Percentiles rank a stretch among this genome's conserved stretches.
These are phyloP conservation scores for Tricholoma bakamatsutake DNA, from an alignment of 768 basidiomycete genomes.

Conservation along the genomic window DNA sequence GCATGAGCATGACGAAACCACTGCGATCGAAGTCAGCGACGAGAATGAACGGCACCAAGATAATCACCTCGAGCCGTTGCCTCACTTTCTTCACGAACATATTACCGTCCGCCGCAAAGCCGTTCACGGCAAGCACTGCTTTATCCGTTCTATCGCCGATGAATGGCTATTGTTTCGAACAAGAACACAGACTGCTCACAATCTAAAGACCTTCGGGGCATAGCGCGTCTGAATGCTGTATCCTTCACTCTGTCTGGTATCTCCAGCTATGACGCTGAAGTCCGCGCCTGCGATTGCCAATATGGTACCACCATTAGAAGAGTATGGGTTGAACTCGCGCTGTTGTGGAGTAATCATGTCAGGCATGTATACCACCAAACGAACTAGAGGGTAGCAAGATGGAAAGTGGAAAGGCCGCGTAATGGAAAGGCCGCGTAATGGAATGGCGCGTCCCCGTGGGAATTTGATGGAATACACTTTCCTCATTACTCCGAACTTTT, in stretches of 20 bases:
- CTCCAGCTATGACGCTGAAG: conserved; percentile 93
- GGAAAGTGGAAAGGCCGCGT: conserved; percentile 9
- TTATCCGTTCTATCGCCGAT: conserved; percentile 68
- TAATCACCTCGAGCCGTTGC: conserved; percentile 86
- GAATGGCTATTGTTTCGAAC: conserved; percentile 3
- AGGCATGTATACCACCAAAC: conserved; percentile 21
- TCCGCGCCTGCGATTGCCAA: conserved; percentile 92
- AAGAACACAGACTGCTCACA: conserved; percentile 48
- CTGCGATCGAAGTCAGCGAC: conserved; percentile 31
- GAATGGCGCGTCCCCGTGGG: conserved; percentile 36
- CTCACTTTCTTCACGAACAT: conserved; percentile 96
- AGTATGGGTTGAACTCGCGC: conserved; percentile 81
- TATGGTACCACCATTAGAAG: conserved; percentile 93
- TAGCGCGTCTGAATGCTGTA: conserved; percentile 97
- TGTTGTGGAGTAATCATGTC: conserved; percentile 43
- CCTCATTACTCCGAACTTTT: conserved; percentile 32
- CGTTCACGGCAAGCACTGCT: conserved; percentile 91
- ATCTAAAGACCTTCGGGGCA: conserved; percentile 88
- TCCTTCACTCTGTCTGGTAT: conserved; percentile 96
- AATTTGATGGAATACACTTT: conserved; percentile 16
- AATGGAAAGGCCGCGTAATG: conserved; percentile 38
- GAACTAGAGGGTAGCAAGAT: conserved; percentile 4
- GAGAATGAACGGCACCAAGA: neutral
- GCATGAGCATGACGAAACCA: conserved; percentile 98
- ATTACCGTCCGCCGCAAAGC: conserved; percentile 96